Evolutionary conservation across 1,284 basidiomycete species (phyloP), one percentile per base, ranked within the genome.

Genomic region (Boletus albobrunnescens): DNA sequence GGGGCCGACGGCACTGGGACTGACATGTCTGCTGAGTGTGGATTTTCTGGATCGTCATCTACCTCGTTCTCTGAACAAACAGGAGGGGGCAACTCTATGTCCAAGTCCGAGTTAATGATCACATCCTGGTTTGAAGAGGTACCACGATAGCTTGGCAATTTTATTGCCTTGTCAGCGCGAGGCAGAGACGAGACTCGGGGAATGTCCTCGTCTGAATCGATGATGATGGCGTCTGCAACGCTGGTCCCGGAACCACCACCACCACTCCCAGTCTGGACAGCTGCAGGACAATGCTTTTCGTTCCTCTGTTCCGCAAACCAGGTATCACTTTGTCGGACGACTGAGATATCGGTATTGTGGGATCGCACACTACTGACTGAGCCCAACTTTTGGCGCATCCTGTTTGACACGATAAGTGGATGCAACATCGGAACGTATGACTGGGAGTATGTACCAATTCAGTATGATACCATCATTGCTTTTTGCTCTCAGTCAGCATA

Each of bases 401-500:
- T 63, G 48, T 46, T 36, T 16, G 39, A 26, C 36, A 22, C 9
- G 19, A 37, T 65, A 6, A 60, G 42, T 14, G 14, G 32, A 40
- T 36, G 46, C 8, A 44, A 10, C 27, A 20, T 32, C 9, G 16
- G 41, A 41, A 19, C 6, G 28, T 36, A 37, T 33, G 22, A 32
- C 9, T 35, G 7, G 33, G 39, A 45, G 33, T 60, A 64, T n/a
- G n/a, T n/a, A n/a, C 65, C 65, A 69, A 46, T 65, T 57, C 40
- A 67, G 35, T 28, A 56, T 37, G 23, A 68, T 63, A 2, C 63
- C 60, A 24, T 68, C 63, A 31, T 56, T 63, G 7, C 63, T 67
- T 38, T 40, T n/a, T n/a, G 17, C 30, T 36, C 17, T 24, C 13
- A 23, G 36, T 67, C 33, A 61, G 46, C 22, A 16, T 13, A 36